Evolutionary conservation across 176 grass and related monocot species (phyloP).

Genomic region (Musa beccarii): DNA sequence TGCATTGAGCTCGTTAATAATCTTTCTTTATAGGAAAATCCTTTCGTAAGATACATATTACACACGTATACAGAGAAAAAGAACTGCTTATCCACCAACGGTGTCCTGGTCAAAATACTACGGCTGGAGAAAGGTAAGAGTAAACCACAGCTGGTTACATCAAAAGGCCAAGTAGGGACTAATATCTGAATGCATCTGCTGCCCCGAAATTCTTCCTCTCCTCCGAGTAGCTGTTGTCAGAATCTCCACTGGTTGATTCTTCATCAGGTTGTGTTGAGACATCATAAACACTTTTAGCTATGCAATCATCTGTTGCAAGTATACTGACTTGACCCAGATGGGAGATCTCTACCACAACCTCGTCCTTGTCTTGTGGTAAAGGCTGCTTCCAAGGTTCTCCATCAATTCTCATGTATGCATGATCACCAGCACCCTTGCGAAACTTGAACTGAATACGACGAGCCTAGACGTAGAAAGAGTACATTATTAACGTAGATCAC

Average conservation of each 20-base stretch:
- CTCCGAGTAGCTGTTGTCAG: neutral
- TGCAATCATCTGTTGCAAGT: conserved; percentile 55
- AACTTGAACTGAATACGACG: conserved; percentile 71
- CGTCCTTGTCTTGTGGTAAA: conserved; percentile 55
- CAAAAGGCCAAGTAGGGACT: neutral
- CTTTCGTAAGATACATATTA: too few relatives aligned
- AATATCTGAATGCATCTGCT: conserved; percentile 19
- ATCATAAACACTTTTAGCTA: conserved; percentile 45
- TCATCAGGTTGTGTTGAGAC: neutral
- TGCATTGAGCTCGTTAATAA: too few relatives aligned
- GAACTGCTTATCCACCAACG: too few relatives aligned
- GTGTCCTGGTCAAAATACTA: too few relatives aligned
- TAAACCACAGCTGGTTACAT: too few relatives aligned
- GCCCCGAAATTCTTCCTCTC: conserved; percentile 18
- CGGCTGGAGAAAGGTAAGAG: too few relatives aligned
- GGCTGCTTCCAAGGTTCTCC: conserved; percentile 97
- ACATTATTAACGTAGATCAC: neutral
- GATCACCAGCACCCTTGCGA: conserved; percentile 38
- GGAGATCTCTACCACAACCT: conserved; percentile 80
- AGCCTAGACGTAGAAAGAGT: conserved; percentile 30
- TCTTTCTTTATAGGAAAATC: too few relatives aligned
- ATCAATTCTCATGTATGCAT: conserved; percentile 94
- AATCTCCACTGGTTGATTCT: conserved; percentile 6
- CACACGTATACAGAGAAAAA: too few relatives aligned
- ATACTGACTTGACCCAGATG: conserved; percentile 72